Evolutionary conservation across 1,284 basidiomycete species (phyloP).

Genomic region (Rhodotorula mucilaginosa): DNA sequence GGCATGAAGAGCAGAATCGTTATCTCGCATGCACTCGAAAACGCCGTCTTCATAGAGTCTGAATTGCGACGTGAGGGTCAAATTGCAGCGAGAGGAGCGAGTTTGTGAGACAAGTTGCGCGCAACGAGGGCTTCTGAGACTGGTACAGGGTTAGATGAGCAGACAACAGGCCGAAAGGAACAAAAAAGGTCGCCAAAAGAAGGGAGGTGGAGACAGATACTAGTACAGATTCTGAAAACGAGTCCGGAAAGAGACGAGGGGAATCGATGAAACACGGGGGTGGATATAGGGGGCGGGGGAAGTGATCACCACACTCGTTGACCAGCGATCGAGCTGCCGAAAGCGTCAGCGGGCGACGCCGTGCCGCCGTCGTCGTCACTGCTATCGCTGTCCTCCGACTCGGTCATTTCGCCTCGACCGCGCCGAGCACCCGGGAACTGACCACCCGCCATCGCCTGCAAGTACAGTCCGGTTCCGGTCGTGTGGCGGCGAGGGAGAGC

Average conservation of each 20-base stretch:
- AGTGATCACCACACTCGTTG: constrained; percentile 12
- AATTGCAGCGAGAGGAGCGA: no score
- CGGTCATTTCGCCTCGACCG: background rate
- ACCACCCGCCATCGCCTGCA: constrained; percentile 10
- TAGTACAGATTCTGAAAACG: background rate
- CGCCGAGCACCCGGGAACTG: background rate
- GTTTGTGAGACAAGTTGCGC: no score
- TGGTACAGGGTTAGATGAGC: no score
- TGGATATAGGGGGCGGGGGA: background rate
- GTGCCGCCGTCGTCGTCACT: constrained; percentile 15
- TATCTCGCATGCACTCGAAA: background rate
- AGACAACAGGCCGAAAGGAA: no score
- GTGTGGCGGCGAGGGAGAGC: constrained; percentile 25
- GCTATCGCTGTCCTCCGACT: constrained; percentile 16
- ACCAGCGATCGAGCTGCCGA: background rate
- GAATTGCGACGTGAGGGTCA: no score
- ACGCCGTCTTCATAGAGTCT: no score
- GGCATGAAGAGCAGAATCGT: background rate
- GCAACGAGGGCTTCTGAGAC: no score
- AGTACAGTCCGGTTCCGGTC: constrained; percentile 35
- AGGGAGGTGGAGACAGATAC: no score
- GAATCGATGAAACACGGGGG: background rate
- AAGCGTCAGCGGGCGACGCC: background rate
- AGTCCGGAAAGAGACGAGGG: background rate
- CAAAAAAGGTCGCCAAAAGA: no score